Base-by-base conservation (phyloP, 2,329 filamentous ascomycete genomes). In the Diplodia intermedia region DNA sequence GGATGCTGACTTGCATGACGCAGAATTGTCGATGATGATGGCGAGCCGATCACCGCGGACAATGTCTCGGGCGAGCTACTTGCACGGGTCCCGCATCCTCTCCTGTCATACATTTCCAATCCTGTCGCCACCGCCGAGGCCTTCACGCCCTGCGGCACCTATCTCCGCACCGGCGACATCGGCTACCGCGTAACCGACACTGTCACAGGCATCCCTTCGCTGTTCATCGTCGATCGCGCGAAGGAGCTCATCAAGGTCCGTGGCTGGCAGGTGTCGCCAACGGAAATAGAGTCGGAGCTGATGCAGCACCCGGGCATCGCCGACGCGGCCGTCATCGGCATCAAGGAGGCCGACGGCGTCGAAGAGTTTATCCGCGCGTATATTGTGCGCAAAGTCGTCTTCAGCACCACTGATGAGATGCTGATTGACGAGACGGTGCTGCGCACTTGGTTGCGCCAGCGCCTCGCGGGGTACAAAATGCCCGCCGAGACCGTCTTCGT, bases 191-290 rank as follows among this genome's bases (percentile, higher is more conserved):
- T 66, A 20, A 47, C 36, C 18, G 53, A 67, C 33, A 14, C 56
- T 5, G 23, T 26, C 4, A 61, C 66, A 0, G 66, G 66, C 56
- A 12, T 54, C 15, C 20, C 66, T 20, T 53, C 47, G 61, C 66
- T 77, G 66, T 78, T 77, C 53, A 75, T 81, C 43, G 73, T 82
- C 2, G 81, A 82, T 70, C 74, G 79, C 8, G 57, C 75, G 11
- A 77, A 82, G 72, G 79, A 83, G 69, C 76, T 83, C 60, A 83
- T 83, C 70, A 84, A 83, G 68, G 82, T 83, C 14, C 83, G 83
- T 71, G 83, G 83, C 3, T 76, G 82, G 49, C 82, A 84, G 74
- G 82, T 84, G n/a, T 80, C 82, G 7, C 83, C 83, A 2, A 82
- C 82, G 0, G 83, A 84, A 62, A 75, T 85, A 0, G 82, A 84